phyloP scores from a whole-genome alignment of 179 eudicot genomes.

The Sideroxylon spinosum region DNA sequence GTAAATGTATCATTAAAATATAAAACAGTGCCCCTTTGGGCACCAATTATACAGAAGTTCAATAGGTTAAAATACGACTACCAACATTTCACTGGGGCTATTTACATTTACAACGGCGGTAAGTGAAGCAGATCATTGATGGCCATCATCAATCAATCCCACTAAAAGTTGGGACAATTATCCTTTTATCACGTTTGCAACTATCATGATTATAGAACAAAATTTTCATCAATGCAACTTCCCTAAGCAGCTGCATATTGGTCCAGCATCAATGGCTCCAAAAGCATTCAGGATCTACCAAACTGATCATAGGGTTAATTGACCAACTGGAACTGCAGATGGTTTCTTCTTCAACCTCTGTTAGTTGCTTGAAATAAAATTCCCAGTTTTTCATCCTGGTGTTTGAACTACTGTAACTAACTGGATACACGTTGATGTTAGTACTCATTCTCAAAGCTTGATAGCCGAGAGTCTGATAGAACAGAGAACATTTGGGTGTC shows the following conservation, averaged over 20 bases:
- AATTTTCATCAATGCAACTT: slow-evolving; percentile 8
- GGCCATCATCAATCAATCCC: slow-evolving; percentile 13
- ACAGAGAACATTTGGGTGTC: slow-evolving; percentile 91
- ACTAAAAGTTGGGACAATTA: slow-evolving; percentile 21
- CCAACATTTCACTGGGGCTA: neutral
- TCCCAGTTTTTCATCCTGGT: neutral
- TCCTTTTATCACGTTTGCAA: neutral
- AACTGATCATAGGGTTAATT: neutral
- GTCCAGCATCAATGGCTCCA: slow-evolving; percentile 1
- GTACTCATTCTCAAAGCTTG: slow-evolving; percentile 53
- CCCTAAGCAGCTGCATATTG: neutral
- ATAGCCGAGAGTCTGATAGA: slow-evolving; percentile 71
- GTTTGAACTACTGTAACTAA: neutral
- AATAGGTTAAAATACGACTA: neutral
- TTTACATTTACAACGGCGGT: neutral
- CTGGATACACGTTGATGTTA: neutral
- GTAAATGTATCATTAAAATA: neutral
- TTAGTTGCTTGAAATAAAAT: neutral
- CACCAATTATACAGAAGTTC: neutral
- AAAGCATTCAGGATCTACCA: neutral
- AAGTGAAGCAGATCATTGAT: neutral
- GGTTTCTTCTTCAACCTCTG: neutral
- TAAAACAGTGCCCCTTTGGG: neutral
- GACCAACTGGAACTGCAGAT: neutral
- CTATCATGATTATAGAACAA: slow-evolving; percentile 5